These are phyloP conservation scores for Monosporascus cannonballus DNA, from an alignment of 2,329 filamentous ascomycete species.

Conservation along the genomic window DNA sequence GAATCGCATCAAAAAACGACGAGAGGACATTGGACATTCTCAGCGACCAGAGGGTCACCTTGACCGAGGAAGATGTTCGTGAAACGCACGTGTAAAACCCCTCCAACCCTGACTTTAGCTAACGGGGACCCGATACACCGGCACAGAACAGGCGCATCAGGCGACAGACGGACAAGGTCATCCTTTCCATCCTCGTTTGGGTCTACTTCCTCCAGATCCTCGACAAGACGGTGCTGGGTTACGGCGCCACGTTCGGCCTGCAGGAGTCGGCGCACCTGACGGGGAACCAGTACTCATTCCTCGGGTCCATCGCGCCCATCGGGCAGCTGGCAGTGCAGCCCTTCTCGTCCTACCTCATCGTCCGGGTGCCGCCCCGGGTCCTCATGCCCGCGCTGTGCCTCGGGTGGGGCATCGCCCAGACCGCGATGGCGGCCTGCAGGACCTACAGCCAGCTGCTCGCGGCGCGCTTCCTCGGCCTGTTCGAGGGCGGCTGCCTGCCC, in stretches of 20 bases:
- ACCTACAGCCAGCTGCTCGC: constrained; percentile 44
- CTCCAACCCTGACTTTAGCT: background rate
- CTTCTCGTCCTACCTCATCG: constrained; percentile 45
- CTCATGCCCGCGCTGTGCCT: constrained; percentile 47
- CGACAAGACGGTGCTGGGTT: constrained; percentile 55
- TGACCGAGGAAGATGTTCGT: background rate
- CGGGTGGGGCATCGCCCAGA: constrained; percentile 44
- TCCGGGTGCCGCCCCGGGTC: constrained; percentile 56
- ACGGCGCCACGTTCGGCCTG: constrained; percentile 58
- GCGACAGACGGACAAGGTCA: constrained; percentile 30
- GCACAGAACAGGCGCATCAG: background rate
- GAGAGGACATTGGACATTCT: background rate
- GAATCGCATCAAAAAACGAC: background rate
- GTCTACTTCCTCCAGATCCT: constrained; percentile 59
- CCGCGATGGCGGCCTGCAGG: constrained; percentile 45
- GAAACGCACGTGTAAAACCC: background rate
- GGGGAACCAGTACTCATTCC: constrained; percentile 42
- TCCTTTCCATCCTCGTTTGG: constrained; percentile 43
- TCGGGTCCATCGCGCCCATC: constrained; percentile 41
- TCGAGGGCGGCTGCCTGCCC: constrained; percentile 44
- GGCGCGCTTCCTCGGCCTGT: constrained; percentile 49
- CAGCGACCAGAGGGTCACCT: background rate
- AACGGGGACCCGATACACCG: background rate
- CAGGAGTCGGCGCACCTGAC: constrained; percentile 50
- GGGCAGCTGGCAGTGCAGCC: constrained; percentile 49